Conservation (phyloP, 2,329 filamentous ascomycete genomes). For the Elsinoe perseae region DNA sequence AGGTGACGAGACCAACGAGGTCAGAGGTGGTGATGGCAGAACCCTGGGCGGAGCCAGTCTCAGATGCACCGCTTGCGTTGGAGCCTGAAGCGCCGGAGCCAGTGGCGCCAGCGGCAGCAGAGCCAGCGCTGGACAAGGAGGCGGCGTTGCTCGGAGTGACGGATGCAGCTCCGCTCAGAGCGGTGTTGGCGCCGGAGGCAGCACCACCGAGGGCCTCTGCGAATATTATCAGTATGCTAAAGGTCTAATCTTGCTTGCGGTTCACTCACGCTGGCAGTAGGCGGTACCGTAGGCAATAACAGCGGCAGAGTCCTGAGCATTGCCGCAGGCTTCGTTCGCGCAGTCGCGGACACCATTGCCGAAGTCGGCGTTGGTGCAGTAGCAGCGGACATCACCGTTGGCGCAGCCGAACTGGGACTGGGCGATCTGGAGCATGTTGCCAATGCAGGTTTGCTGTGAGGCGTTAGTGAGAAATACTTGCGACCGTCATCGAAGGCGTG, state of each 20-base stretch:
- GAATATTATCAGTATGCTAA: not conserved
- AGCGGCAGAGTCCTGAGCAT: constrained; percentile 21
- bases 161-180: constrained; percentile 15
- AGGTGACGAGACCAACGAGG: constrained; percentile 26
- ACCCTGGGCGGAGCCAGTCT: constrained; percentile 18
- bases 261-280: constrained; percentile 25
- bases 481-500: too few species aligned
- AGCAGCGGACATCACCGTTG: constrained; percentile 28
- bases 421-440: constrained; percentile 31
- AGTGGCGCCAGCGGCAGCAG: constrained; percentile 13
- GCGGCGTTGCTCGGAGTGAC: constrained; percentile 15
- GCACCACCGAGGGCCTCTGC: constrained; percentile 16
- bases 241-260: not conserved
- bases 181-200: constrained; percentile 11
- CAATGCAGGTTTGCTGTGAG: constrained; percentile 30
- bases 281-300: constrained; percentile 30
- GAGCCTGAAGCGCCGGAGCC: constrained; percentile 15
- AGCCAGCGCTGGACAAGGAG: constrained; percentile 18
- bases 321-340: constrained; percentile 29
- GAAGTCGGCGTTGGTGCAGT: constrained; percentile 31
- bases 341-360: constrained; percentile 35
- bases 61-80: constrained; percentile 14
- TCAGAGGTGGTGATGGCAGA: constrained; percentile 24
- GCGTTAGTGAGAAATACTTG: constrained; percentile 2
- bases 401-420: constrained; percentile 26